Percentiles rank a stretch among this genome's conserved stretches.
phyloP scores from a whole-genome alignment of 108 stramenopile species.

The Skeletonema tropicum region DNA sequence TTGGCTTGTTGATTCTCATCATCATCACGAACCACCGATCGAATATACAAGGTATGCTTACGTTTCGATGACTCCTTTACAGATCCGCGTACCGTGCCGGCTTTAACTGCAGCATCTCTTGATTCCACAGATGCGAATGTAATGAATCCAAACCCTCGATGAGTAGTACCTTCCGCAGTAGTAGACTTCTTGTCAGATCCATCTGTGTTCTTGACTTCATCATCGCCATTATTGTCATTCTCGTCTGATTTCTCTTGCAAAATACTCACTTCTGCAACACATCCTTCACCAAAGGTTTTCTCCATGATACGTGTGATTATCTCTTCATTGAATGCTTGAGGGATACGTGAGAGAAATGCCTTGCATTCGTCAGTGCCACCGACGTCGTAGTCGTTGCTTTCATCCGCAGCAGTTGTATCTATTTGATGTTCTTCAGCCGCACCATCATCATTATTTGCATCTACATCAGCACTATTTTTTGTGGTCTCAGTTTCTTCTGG shows the following conservation, averaged over 20 bases:
- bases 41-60: constrained; percentile 65
- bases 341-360: constrained; percentile 74
- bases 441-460: background rate
- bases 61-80: constrained; percentile 58
- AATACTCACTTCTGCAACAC: constrained; percentile 52
- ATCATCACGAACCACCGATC: constrained; percentile 48
- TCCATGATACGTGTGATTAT: constrained; percentile 54
- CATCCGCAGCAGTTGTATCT: background rate
- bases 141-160: constrained; percentile 83
- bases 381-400: background rate
- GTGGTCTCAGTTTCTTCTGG: background rate
- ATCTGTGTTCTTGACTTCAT: background rate
- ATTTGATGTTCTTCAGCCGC: background rate
- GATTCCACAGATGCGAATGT: constrained; percentile 40
- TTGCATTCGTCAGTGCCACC: constrained; percentile 46
- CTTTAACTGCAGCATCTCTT: constrained; percentile 45
- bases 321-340: constrained; percentile 63
- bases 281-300: constrained; percentile 49
- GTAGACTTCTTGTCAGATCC: constrained; percentile 13
- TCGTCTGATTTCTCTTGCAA: constrained; percentile 34
- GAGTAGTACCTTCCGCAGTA: constrained; percentile 13
- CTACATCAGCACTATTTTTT: background rate
- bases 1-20: constrained; percentile 15
- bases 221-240: constrained; percentile 13
- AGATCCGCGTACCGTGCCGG: constrained; percentile 61